Conservation (phyloP, 495 filamentous ascomycete species). For the Bacidia gigantensis region DNA sequence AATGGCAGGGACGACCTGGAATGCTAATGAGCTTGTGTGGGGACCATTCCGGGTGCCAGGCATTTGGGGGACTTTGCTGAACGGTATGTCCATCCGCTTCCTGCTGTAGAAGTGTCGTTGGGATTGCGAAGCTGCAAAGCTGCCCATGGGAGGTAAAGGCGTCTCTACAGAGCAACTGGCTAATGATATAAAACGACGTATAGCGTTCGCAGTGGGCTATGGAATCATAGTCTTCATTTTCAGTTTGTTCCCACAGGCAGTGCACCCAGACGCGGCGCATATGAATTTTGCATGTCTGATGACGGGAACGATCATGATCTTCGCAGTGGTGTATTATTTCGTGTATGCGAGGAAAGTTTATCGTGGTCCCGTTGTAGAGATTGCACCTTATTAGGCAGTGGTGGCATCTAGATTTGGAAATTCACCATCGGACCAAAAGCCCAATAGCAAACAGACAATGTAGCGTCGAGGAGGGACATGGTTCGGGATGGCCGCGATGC, state of each 20-base stretch:
- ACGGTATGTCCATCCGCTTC: conserved; percentile 12
- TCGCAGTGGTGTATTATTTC: conserved; percentile 29
- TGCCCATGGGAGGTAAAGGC: no score
- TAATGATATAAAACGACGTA: background rate
- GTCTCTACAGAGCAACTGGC: no score
- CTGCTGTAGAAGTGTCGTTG: no score
- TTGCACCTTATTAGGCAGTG: conserved; percentile 7
- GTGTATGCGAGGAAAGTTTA: conserved; percentile 30
- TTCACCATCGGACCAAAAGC: no score
- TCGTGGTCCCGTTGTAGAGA: conserved; percentile 30
- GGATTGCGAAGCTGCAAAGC: no score
- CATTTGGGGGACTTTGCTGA: conserved; percentile 29
- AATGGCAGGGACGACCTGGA: conserved; percentile 16
- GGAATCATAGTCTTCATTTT: conserved; percentile 29
- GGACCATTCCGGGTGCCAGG: conserved; percentile 36
- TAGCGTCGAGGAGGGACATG: no score
- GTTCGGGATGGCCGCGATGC: no score
- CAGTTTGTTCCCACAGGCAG: conserved; percentile 31
- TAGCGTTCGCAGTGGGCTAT: conserved; percentile 22
- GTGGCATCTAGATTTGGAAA: no score
- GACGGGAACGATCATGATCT: conserved; percentile 29
- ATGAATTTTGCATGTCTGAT: conserved; percentile 34
- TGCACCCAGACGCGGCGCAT: conserved; percentile 20
- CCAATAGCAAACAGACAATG: no score
- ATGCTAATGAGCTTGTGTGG: conserved; percentile 26